Evolutionary conservation across 2,329 filamentous ascomycete genomes (phyloP).

Genomic region (Lachnellula subtilissima): DNA sequence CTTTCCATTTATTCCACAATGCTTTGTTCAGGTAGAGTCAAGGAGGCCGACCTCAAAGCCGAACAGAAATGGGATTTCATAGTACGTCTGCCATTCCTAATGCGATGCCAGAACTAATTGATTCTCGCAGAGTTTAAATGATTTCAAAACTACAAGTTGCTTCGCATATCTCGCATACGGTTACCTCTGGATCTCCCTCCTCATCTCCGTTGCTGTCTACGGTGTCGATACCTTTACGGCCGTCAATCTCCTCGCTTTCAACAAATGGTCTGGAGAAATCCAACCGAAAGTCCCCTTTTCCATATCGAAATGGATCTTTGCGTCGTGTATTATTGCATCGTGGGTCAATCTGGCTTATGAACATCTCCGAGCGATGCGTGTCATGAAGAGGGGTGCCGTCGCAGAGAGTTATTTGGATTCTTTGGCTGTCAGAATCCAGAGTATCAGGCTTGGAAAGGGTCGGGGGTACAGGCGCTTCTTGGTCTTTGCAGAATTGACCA

Average conservation of each 20-base stretch:
- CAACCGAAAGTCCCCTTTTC: slow-evolving; percentile 70
- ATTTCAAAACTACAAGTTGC: slow-evolving; percentile 82
- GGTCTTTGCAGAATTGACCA: slow-evolving; percentile 67
- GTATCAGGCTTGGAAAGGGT: slow-evolving; percentile 67
- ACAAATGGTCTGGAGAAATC: slow-evolving; percentile 82
- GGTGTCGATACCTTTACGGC: slow-evolving; percentile 89
- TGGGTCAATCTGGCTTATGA: slow-evolving; percentile 78
- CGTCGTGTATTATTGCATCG: slow-evolving; percentile 84
- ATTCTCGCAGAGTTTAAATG: slow-evolving; percentile 49
- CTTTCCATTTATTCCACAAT: slow-evolving; percentile 41
- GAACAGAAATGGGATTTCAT: slow-evolving; percentile 97
- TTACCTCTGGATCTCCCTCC: slow-evolving; percentile 75
- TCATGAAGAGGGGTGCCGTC: slow-evolving; percentile 80
- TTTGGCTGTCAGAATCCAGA: slow-evolving; percentile 78
- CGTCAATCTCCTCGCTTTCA: slow-evolving; percentile 82
- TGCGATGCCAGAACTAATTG: background rate
- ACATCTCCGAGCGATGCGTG: slow-evolving; percentile 71
- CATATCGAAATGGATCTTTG: slow-evolving; percentile 92
- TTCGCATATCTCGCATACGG: slow-evolving; percentile 74
- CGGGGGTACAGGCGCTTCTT: slow-evolving; percentile 80
- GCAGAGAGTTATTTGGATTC: slow-evolving; percentile 89
- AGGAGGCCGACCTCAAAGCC: slow-evolving; percentile 61
- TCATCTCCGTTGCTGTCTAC: slow-evolving; percentile 80
- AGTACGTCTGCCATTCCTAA: slow-evolving; percentile 44
- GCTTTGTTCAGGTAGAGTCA: slow-evolving; percentile 61